Conservation (phyloP, 495 filamentous ascomycete genomes). For the Penicillium nucicola region DNA sequence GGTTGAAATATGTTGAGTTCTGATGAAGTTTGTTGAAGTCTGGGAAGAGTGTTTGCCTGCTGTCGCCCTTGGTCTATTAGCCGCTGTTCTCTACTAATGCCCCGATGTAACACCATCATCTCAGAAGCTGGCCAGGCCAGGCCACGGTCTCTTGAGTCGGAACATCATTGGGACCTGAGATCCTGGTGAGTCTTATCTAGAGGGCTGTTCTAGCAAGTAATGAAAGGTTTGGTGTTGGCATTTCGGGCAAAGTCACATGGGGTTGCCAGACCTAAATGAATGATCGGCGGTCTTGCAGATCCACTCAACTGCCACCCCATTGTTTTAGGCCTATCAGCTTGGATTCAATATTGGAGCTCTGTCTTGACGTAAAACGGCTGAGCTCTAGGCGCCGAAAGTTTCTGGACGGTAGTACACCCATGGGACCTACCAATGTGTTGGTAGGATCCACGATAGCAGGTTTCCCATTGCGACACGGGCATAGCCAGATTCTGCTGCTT, state of each 20-base stretch:
- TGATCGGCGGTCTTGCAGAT: not conserved
- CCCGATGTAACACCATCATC: conserved; percentile 1
- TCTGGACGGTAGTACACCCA: not conserved
- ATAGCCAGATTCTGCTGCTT: not conserved
- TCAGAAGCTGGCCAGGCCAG: not conserved
- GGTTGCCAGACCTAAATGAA: not conserved
- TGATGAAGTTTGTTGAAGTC: not conserved
- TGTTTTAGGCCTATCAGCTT: not conserved
- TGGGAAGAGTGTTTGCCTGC: too few species aligned
- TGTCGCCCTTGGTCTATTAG: not conserved
- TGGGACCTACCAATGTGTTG: not conserved
- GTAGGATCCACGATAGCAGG: not conserved
- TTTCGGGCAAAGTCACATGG: too few species aligned
- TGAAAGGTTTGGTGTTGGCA: too few species aligned
- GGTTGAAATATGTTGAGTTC: too few species aligned
- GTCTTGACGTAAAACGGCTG: not conserved
- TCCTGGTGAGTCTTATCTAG: too few species aligned
- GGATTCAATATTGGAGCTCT: not conserved
- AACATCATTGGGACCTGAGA: not conserved
- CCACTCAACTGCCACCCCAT: not conserved
- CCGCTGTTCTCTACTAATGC: not conserved
- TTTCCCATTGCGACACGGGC: not conserved
- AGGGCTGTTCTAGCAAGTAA: too few species aligned
- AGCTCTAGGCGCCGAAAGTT: not conserved
- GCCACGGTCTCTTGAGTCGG: not conserved